Evolutionary conservation across 768 basidiomycete genomes (phyloP), one percentile per base, ranked within the genome.

Genomic region (Calocybe cyanea): DNA sequence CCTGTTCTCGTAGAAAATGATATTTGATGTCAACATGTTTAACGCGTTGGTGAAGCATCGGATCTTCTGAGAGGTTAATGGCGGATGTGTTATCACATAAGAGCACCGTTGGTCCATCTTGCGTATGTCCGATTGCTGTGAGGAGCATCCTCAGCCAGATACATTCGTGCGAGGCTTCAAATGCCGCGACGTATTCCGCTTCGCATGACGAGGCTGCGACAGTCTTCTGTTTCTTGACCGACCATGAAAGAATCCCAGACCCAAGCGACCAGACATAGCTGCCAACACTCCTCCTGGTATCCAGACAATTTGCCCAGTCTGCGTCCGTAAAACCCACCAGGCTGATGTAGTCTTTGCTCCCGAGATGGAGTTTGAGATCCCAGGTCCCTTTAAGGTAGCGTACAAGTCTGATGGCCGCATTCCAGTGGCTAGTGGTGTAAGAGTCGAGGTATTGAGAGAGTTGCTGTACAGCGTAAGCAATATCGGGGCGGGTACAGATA

Each of bases 1-100:
- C 57, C 2, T 46, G 49, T 48, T 74, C 61, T 1, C 63, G 54
- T 9, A 71, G 46, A 44, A 62, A 67, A 45, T 75, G 68, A 44
- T 69, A 65, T 5, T 60, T 53, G 17, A 72, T 57, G 24, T 70
- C 62, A 38, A 75, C 65, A 51, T 75, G 74, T 50, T 71, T 72
- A 3, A 63, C 57, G 15, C 61, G 50, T 0, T 50, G 31, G 36
- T 73, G 70, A 41, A 59, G 57, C 3, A 54, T 41, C 0, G 66
- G 58, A 38, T 73, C 67, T 2, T 59, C 51, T 0, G 64, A 48
- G 1, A 71, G 55, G 2, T 43, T 48, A 17, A 66, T 68, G 0
- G 68, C 56, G 0, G 61, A 61, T 9, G 59, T 51, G 49, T 72
- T 75, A 49, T 75, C 64, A 25, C 54, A 50, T 30, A 2, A 41